Base-by-base conservation (phyloP, 2,329 filamentous ascomycete genomes). In the Ceratocystis huliohia region DNA sequence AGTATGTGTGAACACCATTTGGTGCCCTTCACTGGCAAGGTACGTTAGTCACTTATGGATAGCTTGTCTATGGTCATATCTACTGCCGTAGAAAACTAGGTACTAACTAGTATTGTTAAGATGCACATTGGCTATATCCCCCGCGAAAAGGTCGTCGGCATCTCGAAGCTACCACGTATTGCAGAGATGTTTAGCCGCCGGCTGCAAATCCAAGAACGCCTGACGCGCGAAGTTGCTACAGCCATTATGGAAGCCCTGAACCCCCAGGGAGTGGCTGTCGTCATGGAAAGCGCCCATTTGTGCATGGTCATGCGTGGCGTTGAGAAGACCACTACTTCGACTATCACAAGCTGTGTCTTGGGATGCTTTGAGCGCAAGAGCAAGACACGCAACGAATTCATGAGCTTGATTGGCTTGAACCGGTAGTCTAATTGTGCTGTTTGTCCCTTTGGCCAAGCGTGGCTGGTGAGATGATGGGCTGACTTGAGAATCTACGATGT, bases 251-350 rank as follows among this genome's bases (percentile, higher is more conserved):
- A 97, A 73, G 87, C 97, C 13, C 81, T 99, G 61, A 88, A 95
- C 74, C 94, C 94, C 1, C 91, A 95, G 74, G 94, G 94, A 61
- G 93, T 99, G 1, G 93, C 90, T 22, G 94, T 99, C 1, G 93
- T 99, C 68, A 96, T 99, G 88, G 94, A 99, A 74, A 95, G 90
- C 15, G 92, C 86, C 73, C 94, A 99, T 77, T 80, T 97, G 61
- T 99, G 94, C 80, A 99, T 97, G 93, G 91, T 96, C 17, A 97
- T 96, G 92, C 85, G 94, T 61, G 94, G 94, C n/a, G 93, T 99
- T 8, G 85, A 96, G 74, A 96, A 99, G 81, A 91, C 91, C 0
- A 84, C 82, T 50, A 87, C 89, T 63, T 88, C 84, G 20, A 97
- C 94, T 5, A 94, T 95, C 46, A 99, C 94, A 20, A 96, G 91